Base-by-base conservation (phyloP, 1,139 yeast species). In the Saccharomycopsis crataegensis region DNA sequence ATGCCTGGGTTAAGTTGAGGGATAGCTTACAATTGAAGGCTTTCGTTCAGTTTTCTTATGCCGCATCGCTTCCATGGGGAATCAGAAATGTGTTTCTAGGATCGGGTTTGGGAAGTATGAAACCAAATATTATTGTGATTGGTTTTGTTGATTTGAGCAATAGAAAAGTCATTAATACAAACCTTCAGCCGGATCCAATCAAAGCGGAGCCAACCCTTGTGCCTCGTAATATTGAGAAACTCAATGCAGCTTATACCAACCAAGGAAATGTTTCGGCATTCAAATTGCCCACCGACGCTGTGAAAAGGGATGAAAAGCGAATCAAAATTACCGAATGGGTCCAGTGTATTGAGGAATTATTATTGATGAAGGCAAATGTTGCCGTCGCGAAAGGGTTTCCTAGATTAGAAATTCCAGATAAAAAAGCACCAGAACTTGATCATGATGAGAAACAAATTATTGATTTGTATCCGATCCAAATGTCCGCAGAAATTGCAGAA, bases 21-120 rank as follows among this genome's bases (percentile, higher is more conserved):
- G 96, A 90, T 62, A 62, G 84, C 59, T 77, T 86, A 1, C 78
- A 80, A 47, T 80, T 93, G 51, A 93, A 93, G 65, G 98, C 97
- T 0, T 93, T 93, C 74, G 93, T 93, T 2, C 99, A 93, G 65
- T 81, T 93, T 52, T 90, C 93, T 0, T 77, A 90, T 12, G 96
- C 96, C 0, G 93, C 96, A 0, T 78, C 86, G 2, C 74, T 93
- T 43, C 85, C 90, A 0, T 91, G 98, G 97, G 98, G 99, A n/a
- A 95, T 89, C 0, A 73, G 98, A 57, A 91, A 93, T 65, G 90
- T 93, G 14, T 90, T 81, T 57, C 68, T 91, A 59, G 97, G 97
- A 0, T 86, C 96, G 2, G 99, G 99, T 0, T 72, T 93, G 22
- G 99, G 99, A 6, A 97, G 97, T 12, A 93, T 93, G 98, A 84